Percentiles rank a stretch among this genome's conserved stretches.
Conservation (phyloP, 495 filamentous ascomycete species). For the Xylaria palmicola region DNA sequence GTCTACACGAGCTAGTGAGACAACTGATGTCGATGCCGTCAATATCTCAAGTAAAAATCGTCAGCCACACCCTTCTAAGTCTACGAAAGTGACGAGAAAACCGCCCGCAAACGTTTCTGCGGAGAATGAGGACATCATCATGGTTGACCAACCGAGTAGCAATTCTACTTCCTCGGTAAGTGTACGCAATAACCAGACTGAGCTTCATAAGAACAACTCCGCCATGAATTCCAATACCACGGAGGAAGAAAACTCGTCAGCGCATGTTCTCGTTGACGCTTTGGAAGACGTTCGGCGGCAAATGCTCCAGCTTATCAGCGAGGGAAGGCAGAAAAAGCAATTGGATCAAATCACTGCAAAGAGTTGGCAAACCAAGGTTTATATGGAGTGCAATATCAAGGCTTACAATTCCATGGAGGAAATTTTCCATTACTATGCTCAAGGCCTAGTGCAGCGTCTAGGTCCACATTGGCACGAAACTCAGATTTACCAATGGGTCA, state of each 20-base stretch:
- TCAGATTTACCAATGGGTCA: slow-evolving; percentile 29
- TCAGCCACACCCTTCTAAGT: background rate
- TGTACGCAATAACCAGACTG: background rate
- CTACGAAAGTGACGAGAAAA: slow-evolving; percentile 6
- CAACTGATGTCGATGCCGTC: background rate
- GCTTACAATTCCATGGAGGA: slow-evolving; percentile 22
- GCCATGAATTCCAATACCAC: background rate
- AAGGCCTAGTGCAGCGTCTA: slow-evolving; percentile 28
- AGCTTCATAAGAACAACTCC: background rate
- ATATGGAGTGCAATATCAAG: slow-evolving; percentile 34
- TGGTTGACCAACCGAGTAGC: slow-evolving; percentile 9
- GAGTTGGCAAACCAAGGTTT: slow-evolving; percentile 27
- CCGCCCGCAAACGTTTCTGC: slow-evolving; percentile 16
- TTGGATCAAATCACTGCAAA: slow-evolving; percentile 20
- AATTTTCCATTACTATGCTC: slow-evolving; percentile 35
- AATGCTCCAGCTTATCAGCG: slow-evolving; percentile 9
- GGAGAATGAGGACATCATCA: slow-evolving; percentile 14
- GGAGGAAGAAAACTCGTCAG: background rate
- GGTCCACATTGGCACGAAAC: slow-evolving; percentile 31
- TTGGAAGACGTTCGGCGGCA: slow-evolving; percentile 20
- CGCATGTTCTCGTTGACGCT: slow-evolving; percentile 17
- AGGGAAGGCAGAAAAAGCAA: slow-evolving; percentile 26
- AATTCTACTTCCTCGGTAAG: background rate
- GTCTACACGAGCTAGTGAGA: slow-evolving; percentile 13
- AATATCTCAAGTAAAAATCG: slow-evolving; percentile 6